Conservation (phyloP, 768 basidiomycete species). For the Pleurotus citrinopileatus region DNA sequence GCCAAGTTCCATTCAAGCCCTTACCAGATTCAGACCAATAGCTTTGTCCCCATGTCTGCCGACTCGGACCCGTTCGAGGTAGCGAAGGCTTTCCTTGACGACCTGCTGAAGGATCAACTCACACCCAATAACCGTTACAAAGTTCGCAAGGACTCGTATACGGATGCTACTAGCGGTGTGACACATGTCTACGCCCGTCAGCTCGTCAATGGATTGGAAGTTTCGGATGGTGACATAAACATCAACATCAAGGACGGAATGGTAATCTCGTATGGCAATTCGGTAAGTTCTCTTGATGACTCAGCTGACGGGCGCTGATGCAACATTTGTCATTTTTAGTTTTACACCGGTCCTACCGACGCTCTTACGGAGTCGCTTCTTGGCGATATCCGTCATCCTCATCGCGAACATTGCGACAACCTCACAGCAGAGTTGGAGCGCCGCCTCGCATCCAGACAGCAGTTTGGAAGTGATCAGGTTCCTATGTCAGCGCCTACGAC, state of each 20-base stretch:
- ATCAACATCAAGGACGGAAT: constrained; percentile 85
- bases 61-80: constrained; percentile 54
- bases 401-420: constrained; percentile 50
- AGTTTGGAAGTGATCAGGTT: constrained; percentile 27
- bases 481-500: constrained; percentile 23
- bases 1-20: constrained; percentile 59
- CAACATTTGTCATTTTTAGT: constrained; percentile 38
- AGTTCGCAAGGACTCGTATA: constrained; percentile 83
- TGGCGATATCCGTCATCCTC: constrained; percentile 38
- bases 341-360: constrained; percentile 67
- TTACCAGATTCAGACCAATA: constrained; percentile 41
- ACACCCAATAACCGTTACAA: constrained; percentile 41
- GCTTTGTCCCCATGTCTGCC: constrained; percentile 34
- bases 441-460: not conserved
- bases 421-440: constrained; percentile 33
- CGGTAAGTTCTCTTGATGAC: constrained; percentile 43
- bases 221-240: constrained; percentile 90
- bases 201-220: constrained; percentile 80
- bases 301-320: not conserved
- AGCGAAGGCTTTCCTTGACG: constrained; percentile 59
- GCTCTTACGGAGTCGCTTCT: constrained; percentile 29
- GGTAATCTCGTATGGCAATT: constrained; percentile 85
- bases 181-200: constrained; percentile 90
- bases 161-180: constrained; percentile 80
- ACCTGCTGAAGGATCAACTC: constrained; percentile 40